Base-by-base conservation (phyloP, 495 filamentous ascomycete genomes). In the Podospora australis region DNA sequence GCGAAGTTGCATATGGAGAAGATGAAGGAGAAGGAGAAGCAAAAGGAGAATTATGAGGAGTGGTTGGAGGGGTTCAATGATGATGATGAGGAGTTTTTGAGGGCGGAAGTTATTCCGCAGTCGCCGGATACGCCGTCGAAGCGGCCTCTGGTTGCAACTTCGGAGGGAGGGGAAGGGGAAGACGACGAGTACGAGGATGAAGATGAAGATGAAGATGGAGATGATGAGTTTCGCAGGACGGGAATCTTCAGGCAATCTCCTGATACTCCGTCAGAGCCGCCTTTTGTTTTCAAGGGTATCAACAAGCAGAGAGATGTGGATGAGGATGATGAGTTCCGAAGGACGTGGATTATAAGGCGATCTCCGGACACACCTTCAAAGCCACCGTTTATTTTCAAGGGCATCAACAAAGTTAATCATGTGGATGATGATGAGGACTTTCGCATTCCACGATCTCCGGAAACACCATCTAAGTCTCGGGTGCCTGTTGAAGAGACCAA, bases 311-410 rank as follows among this genome's bases (percentile, higher is more conserved):
- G n/a, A n/a, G n/a, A n/a, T n/a, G n/a, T n/a, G n/a, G n/a, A 36
- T 7, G 38, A 54, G 6, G 49, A 49, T 14, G 50, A 52, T 7
- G 44, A 34, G 16, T 9, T 7, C n/a, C n/a, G n/a, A n/a, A n/a
- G n/a, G n/a, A n/a, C n/a, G n/a, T n/a, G n/a, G n/a, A n/a, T n/a
- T n/a, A n/a, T n/a, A n/a, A n/a, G n/a, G n/a, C n/a, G n/a, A n/a
- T n/a, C n/a, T n/a, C n/a, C n/a, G n/a, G n/a, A n/a, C n/a, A n/a
- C n/a, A n/a, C n/a, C n/a, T n/a, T n/a, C n/a, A n/a, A n/a, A n/a
- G n/a, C n/a, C n/a, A n/a, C n/a, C n/a, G n/a, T n/a, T n/a, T n/a
- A n/a, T n/a, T n/a, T n/a, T n/a, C n/a, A n/a, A n/a, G n/a, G n/a
- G n/a, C n/a, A n/a, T n/a, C n/a, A n/a, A n/a, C n/a, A n/a, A n/a